These are phyloP conservation scores for Podaxis sp. DNA, from an alignment of 768 basidiomycete genomes.

Conservation along the genomic window DNA sequence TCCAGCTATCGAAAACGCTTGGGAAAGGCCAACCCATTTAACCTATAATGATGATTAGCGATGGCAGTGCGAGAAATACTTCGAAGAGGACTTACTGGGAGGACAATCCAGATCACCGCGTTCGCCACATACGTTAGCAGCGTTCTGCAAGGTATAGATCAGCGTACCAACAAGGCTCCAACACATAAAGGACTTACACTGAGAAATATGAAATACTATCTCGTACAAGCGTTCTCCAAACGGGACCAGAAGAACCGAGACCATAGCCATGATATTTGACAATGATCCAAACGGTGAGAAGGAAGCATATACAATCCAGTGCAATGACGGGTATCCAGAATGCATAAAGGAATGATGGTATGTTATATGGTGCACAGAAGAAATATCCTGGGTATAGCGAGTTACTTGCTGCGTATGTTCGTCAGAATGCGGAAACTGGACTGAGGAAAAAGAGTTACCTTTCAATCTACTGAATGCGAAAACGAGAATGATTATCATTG, in stretches of 20 bases:
- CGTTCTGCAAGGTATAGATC: slow-evolving; percentile 16
- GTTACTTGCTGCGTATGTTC: slow-evolving; percentile 9
- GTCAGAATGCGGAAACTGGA: neutral
- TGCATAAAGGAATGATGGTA: slow-evolving; percentile 19
- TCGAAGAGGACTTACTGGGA: slow-evolving; percentile 17
- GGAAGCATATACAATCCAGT: slow-evolving; percentile 23
- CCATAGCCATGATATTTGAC: slow-evolving; percentile 12
- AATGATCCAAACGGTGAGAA: slow-evolving; percentile 19
- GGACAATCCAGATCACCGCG: slow-evolving; percentile 19
- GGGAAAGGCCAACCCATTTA: slow-evolving; percentile 91
- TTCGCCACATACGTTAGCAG: slow-evolving; percentile 19
- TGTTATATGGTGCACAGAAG: slow-evolving; percentile 19
- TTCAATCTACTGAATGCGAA: slow-evolving; percentile 14
- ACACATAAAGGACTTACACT: slow-evolving; percentile 20
- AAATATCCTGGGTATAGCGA: slow-evolving; percentile 13
- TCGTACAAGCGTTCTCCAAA: slow-evolving; percentile 23
- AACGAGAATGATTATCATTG: slow-evolving; percentile 19
- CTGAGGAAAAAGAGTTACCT: slow-evolving; percentile 12
- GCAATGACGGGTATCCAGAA: slow-evolving; percentile 25
- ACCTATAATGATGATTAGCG: slow-evolving; percentile 14
- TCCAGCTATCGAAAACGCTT: slow-evolving; percentile 75
- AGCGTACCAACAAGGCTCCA: neutral
- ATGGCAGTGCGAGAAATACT: neutral
- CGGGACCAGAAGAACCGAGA: slow-evolving; percentile 3
- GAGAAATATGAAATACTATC: slow-evolving; percentile 26